phyloP scores from a whole-genome alignment of 2,329 filamentous ascomycete genomes.

The Biscogniauxia sp. region DNA sequence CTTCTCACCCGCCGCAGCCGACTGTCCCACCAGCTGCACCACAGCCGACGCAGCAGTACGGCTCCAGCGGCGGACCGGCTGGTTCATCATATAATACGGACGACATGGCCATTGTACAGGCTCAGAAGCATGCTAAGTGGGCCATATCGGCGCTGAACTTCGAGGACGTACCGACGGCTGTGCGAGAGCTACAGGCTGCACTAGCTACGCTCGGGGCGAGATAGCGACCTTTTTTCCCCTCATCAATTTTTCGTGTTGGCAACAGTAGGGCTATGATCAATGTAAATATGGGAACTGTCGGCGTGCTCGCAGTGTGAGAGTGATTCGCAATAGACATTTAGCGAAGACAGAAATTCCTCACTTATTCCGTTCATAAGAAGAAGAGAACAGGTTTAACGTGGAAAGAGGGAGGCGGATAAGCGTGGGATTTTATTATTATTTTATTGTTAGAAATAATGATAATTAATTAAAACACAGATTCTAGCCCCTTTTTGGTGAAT shows the following conservation, averaged over 20 bases:
- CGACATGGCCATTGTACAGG: conserved; percentile 68
- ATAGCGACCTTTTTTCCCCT: conserved; percentile 29
- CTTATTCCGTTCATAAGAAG: too few relatives aligned
- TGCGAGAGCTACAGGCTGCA: conserved; percentile 78
- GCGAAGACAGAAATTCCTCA: too few relatives aligned
- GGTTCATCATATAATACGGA: conserved; percentile 53
- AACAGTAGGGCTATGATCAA: neutral
- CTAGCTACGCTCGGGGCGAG: conserved; percentile 66
- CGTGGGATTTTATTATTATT: too few relatives aligned
- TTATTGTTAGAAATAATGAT: too few relatives aligned
- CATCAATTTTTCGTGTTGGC: neutral
- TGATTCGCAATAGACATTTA: too few relatives aligned
- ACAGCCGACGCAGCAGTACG: conserved; percentile 22
- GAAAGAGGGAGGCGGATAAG: too few relatives aligned
- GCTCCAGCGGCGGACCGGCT: conserved; percentile 22
- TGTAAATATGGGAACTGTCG: neutral
- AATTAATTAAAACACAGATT: too few relatives aligned
- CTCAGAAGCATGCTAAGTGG: conserved; percentile 96
- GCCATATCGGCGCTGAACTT: conserved; percentile 96
- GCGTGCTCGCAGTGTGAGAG: too few relatives aligned
- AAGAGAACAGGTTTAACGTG: too few relatives aligned
- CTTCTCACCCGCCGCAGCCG: conserved; percentile 21
- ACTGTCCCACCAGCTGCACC: conserved; percentile 21
- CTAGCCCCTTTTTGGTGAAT: too few relatives aligned
- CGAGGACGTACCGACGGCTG: conserved; percentile 87